These are phyloP conservation scores for Shiraia sp. DNA, from an alignment of 2,329 filamentous ascomycete species.

Conservation along the genomic window DNA sequence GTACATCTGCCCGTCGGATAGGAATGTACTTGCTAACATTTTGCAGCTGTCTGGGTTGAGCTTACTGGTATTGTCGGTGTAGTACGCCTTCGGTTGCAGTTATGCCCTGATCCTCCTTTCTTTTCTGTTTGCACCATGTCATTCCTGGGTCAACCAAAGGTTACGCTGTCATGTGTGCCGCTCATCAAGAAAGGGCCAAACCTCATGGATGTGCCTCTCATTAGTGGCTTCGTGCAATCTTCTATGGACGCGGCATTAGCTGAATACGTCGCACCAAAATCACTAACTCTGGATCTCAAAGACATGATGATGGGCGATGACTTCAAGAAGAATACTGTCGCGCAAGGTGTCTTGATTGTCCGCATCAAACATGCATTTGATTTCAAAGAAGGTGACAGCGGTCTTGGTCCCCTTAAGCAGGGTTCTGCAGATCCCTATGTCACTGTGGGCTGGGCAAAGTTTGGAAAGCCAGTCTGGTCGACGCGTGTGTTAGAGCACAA, in stretches of 20 bases:
- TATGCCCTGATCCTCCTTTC: slow-evolving; percentile 77
- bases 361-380: slow-evolving; percentile 68
- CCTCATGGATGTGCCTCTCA: slow-evolving; percentile 74
- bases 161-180: slow-evolving; percentile 70
- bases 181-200: slow-evolving; percentile 71
- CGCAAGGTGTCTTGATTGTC: slow-evolving; percentile 67
- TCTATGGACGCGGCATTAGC: slow-evolving; percentile 74
- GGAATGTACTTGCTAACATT: slow-evolving; percentile 15
- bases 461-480: slow-evolving; percentile 69
- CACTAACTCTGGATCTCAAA: slow-evolving; percentile 72
- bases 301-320: slow-evolving; percentile 78
- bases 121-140: slow-evolving; percentile 75
- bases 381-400: slow-evolving; percentile 72
- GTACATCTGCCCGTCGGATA: slow-evolving; percentile 11
- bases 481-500: slow-evolving; percentile 68
- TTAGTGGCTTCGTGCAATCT: slow-evolving; percentile 75
- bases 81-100: slow-evolving; percentile 69
- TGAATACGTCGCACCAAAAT: slow-evolving; percentile 77
- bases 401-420: slow-evolving; percentile 61
- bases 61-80: slow-evolving; percentile 72
- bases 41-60: slow-evolving; percentile 71
- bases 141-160: slow-evolving; percentile 75
- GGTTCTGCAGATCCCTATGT: slow-evolving; percentile 73
- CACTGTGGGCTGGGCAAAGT: slow-evolving; percentile 76
- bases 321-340: slow-evolving; percentile 74